Conservation (phyloP, 2,329 filamentous ascomycete species). For the Aureobasidium subglaciale region DNA sequence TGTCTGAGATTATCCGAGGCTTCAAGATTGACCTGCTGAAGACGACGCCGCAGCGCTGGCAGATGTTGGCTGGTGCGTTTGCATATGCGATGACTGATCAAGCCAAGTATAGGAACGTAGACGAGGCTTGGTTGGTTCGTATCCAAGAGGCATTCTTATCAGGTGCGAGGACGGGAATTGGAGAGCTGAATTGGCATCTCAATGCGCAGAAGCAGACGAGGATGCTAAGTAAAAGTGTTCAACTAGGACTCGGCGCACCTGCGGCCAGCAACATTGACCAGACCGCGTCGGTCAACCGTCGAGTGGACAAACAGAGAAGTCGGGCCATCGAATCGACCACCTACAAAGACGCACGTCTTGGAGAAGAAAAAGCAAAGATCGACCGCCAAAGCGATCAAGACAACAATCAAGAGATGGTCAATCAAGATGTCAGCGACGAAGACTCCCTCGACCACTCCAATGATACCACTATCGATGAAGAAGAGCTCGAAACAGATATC, state of each 20-base stretch:
- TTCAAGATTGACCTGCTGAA: neutral
- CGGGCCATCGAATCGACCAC: neutral
- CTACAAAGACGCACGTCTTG: no score
- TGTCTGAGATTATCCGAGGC: neutral
- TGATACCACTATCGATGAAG: neutral
- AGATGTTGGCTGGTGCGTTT: neutral
- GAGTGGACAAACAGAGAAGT: no score
- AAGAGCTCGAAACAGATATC: neutral
- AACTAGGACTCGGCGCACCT: neutral
- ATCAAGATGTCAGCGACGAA: neutral
- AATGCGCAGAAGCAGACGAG: neutral
- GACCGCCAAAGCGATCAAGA: no score
- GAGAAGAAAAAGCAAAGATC: no score
- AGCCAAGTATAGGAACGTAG: neutral
- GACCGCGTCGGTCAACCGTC: neutral
- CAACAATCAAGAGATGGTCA: no score
- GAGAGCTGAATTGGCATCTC: constrained; percentile 9
- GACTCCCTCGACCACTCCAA: neutral
- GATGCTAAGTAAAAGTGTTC: neutral
- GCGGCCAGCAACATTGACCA: no score
- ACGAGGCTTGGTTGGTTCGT: neutral
- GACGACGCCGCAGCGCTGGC: neutral
- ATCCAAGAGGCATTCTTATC: neutral
- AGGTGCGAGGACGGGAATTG: neutral
- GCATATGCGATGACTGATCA: neutral